phyloP scores from a whole-genome alignment of 1,139 yeast species.

The Candida tropicalis region DNA sequence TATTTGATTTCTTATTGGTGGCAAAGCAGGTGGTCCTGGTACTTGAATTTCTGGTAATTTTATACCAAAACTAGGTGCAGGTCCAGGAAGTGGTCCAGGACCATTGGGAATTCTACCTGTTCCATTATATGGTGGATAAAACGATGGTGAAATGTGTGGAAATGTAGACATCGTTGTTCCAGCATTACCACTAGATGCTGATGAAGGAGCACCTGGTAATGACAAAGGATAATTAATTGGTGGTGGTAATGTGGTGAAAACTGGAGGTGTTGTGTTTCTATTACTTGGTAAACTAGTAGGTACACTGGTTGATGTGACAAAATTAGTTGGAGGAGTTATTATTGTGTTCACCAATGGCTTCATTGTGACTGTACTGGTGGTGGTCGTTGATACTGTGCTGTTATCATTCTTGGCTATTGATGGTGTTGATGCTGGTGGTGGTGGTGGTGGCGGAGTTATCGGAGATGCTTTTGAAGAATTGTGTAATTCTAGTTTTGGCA shows the following conservation, averaged over 20 bases:
- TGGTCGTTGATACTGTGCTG: no score
- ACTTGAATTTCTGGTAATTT: conserved; percentile 12
- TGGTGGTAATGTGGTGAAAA: conserved; percentile 1
- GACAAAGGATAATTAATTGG: conserved; percentile 5
- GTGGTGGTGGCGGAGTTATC: conserved; percentile 7
- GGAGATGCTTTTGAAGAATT: neutral
- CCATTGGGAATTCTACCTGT: conserved; percentile 47
- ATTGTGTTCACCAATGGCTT: no score
- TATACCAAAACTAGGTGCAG: conserved; percentile 29
- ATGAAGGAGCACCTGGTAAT: conserved; percentile 9
- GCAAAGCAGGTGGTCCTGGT: conserved; percentile 7
- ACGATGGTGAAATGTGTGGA: conserved; percentile 18
- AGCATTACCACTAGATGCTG: neutral
- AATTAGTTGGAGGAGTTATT: neutral
- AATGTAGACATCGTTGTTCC: neutral
- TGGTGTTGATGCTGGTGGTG: conserved; percentile 10
- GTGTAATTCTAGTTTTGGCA: conserved; percentile 1
- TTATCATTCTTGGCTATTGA: conserved; percentile 10
- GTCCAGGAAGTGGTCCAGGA: conserved; percentile 51
- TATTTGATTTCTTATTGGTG: conserved; percentile 18
- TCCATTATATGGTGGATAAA: conserved; percentile 42
- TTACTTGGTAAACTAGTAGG: neutral
- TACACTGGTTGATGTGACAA: neutral
- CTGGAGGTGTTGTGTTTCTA: neutral
- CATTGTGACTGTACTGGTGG: conserved; percentile 11